A percentile compares a stretch with the other conserved stretches of the same genome.
Conservation (phyloP, 2,329 filamentous ascomycete genomes). For the Alternaria hordeiaustralica region DNA sequence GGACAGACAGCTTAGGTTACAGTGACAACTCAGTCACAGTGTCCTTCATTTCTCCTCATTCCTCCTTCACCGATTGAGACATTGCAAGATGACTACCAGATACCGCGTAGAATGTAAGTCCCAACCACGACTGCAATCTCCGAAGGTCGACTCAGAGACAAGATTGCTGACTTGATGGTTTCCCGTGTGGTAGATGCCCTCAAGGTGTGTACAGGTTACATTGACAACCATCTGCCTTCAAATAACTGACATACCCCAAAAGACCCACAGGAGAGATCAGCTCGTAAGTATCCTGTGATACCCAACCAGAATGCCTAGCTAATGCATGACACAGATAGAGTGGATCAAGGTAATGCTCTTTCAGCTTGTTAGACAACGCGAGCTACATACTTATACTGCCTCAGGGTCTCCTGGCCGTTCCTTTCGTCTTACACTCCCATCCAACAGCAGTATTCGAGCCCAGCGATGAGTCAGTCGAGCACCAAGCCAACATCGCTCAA, state of each 20-base stretch:
- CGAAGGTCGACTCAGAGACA: neutral
- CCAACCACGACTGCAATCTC: neutral
- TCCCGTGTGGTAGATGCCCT: conserved; percentile 61
- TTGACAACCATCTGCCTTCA: neutral
- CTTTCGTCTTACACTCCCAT: conserved; percentile 95
- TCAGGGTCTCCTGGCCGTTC: conserved; percentile 77
- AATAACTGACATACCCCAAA: conserved; percentile 37
- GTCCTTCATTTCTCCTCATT: conserved; percentile 8
- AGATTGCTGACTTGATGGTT: conserved; percentile 21
- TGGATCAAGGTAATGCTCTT: conserved; percentile 79
- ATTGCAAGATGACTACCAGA: conserved; percentile 49
- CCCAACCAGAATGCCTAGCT: conserved; percentile 6
- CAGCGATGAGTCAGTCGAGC: conserved; percentile 67
- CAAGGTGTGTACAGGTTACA: conserved; percentile 57
- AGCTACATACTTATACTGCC: neutral
- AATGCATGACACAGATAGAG: conserved; percentile 63
- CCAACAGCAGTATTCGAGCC: conserved; percentile 84
- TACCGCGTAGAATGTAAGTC: conserved; percentile 47
- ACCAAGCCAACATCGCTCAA: conserved; percentile 81
- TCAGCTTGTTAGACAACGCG: neutral
- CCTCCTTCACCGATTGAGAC: neutral
- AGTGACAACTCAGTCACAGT: conserved; percentile 22
- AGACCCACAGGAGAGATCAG: conserved; percentile 91
- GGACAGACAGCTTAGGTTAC: conserved; percentile 24
- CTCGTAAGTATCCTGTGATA: conserved; percentile 67